Evolutionary conservation across 495 filamentous ascomycete species (phyloP).

Genomic region (Podospora conica): DNA sequence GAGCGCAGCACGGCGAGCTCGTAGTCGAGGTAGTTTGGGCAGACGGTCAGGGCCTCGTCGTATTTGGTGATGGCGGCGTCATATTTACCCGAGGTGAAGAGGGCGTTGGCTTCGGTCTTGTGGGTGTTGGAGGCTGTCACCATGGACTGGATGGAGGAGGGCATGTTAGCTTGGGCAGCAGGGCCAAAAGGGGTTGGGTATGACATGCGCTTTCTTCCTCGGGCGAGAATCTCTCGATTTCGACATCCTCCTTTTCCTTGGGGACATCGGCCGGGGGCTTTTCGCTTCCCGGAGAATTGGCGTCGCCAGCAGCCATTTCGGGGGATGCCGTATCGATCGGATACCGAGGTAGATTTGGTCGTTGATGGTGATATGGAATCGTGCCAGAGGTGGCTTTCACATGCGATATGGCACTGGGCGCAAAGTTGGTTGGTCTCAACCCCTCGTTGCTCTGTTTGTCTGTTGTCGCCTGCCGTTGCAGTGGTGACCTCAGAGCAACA

Average conservation of each 20-base stretch:
- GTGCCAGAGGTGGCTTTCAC: background rate
- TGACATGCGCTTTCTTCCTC: constrained; percentile 29
- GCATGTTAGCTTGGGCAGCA: constrained; percentile 1
- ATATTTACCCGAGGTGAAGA: constrained; percentile 67
- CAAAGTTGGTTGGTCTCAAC: background rate
- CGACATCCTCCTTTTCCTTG: constrained; percentile 11
- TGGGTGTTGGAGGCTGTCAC: constrained; percentile 65
- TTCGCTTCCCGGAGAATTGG: background rate
- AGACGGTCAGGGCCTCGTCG: constrained; percentile 72
- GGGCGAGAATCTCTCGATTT: constrained; percentile 44
- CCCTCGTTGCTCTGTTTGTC: background rate
- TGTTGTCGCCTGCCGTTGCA: background rate
- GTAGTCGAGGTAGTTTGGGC: constrained; percentile 84
- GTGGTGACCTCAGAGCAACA: too few species aligned
- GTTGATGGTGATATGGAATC: background rate
- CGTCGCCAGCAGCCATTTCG: constrained; percentile 9
- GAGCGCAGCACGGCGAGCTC: constrained; percentile 80
- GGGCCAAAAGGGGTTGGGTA: constrained; percentile 1
- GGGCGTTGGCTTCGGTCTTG: constrained; percentile 70
- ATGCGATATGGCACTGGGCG: constrained; percentile 12
- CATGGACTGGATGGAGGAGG: constrained; percentile 51
- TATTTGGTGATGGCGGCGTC: constrained; percentile 85
- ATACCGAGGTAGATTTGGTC: background rate
- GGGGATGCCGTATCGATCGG: background rate
- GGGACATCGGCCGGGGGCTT: background rate